Evolutionary conservation across 371 early-diverging fungal genomes (phyloP).

Genomic region (Lichtheimia ramosa): DNA sequence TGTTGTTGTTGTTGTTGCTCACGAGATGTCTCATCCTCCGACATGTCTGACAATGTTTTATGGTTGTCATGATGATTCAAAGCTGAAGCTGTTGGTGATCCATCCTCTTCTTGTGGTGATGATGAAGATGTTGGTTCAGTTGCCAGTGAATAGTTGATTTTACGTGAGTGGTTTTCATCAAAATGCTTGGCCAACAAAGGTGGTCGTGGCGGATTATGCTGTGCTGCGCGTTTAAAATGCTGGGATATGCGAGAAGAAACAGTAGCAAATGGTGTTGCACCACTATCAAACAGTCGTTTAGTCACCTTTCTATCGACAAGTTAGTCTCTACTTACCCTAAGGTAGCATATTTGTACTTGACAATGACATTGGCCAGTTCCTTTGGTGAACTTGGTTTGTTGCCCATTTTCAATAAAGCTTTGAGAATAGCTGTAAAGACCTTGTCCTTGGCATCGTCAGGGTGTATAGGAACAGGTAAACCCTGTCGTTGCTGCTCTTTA

Average conservation of each 20-base stretch:
- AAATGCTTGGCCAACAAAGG: conserved; percentile 72
- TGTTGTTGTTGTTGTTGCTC: neutral
- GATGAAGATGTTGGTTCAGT: conserved; percentile 27
- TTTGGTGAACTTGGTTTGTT: conserved; percentile 83
- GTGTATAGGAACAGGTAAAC: conserved; percentile 47
- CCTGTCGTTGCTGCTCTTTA: conserved; percentile 4
- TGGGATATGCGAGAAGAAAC: conserved; percentile 86
- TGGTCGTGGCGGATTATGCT: conserved; percentile 75
- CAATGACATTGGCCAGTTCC: conserved; percentile 76
- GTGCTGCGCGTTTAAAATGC: conserved; percentile 78
- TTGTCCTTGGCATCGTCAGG: conserved; percentile 82
- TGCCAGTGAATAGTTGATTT: conserved; percentile 76
- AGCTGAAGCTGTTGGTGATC: conserved; percentile 2
- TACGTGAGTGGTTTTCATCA: conserved; percentile 73
- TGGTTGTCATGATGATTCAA: conserved; percentile 4
- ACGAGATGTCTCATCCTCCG: too few relatives aligned
- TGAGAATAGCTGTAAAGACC: conserved; percentile 80
- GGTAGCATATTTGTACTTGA: conserved; percentile 72
- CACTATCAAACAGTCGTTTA: conserved; percentile 36
- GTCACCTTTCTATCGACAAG: conserved; percentile 3
- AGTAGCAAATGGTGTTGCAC: conserved; percentile 84
- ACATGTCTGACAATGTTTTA: neutral
- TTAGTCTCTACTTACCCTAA: conserved; percentile 59
- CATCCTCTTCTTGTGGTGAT: neutral
- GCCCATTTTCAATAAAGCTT: conserved; percentile 68